phyloP scores from a whole-genome alignment of 2,329 filamentous ascomycete species.

The Fusarium udum region DNA sequence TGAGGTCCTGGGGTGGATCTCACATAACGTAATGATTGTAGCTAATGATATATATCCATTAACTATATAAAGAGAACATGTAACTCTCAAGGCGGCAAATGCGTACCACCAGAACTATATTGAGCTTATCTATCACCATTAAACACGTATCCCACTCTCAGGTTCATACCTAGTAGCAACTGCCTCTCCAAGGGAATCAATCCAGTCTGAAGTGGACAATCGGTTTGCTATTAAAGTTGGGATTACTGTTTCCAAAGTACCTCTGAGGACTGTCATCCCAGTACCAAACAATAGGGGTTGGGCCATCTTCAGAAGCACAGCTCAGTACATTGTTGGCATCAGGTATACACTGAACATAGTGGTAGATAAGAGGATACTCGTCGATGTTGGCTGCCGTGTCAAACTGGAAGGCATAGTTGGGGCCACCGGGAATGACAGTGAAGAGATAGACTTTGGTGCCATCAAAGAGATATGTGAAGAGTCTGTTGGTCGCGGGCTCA shows the following conservation, averaged over 20 bases:
- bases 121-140: too few species aligned
- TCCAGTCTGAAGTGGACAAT: neutral
- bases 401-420: neutral
- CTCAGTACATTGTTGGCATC: neutral
- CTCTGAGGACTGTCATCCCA: rapidly evolving
- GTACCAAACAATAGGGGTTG: neutral
- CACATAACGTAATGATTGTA: too few species aligned
- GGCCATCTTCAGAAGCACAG: neutral
- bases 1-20: too few species aligned
- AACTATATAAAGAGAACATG: too few species aligned
- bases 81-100: too few species aligned
- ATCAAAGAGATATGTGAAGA: neutral
- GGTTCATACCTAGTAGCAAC: too few species aligned
- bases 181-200: neutral
- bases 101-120: too few species aligned
- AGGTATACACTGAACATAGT: neutral
- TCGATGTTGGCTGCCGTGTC: rapidly evolving
- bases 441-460: neutral
- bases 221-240: rapidly evolving
- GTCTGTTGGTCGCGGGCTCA: neutral
- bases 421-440: neutral
- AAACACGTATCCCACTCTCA: too few species aligned
- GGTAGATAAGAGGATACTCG: rapidly evolving
- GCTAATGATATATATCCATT: too few species aligned
- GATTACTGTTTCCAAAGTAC: neutral